These are phyloP conservation scores for Vaccinium myrtillus DNA, from an alignment of 148 eudicot species.

Conservation along the genomic window DNA sequence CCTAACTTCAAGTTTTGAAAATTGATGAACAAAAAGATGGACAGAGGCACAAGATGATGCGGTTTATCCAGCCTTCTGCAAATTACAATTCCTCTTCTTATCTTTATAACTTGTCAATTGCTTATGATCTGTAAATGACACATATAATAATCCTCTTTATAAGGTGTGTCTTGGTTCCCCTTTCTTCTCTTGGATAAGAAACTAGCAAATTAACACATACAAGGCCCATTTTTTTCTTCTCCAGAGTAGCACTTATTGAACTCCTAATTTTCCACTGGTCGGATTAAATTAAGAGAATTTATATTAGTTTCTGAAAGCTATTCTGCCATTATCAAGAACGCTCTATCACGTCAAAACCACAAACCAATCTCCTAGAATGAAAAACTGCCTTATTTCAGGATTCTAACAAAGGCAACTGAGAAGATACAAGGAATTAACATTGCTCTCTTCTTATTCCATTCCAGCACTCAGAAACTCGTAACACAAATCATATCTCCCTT, in stretches of 20 bases:
- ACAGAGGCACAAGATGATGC: not conserved
- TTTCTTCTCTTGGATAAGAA: not conserved
- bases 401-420: not conserved
- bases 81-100: not conserved
- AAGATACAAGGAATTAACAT: not conserved
- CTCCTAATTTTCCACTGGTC: not conserved
- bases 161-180: not conserved
- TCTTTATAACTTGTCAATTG: not conserved
- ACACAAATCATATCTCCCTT: not conserved
- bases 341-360: not conserved
- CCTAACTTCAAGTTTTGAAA: not conserved
- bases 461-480: not conserved
- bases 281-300: not conserved
- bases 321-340: not conserved
- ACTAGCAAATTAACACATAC: not conserved
- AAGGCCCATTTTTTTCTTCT: not conserved
- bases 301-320: not conserved
- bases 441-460: not conserved
- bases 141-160: not conserved
- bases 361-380: not conserved
- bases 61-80: not conserved
- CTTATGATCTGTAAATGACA: not conserved
- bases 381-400: conserved; percentile 1
- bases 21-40: not conserved
- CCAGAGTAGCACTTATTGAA: not conserved